Evolutionary conservation across 352 stramenopile genomes (phyloP).

Genomic region (Globisporangium ultimum): DNA sequence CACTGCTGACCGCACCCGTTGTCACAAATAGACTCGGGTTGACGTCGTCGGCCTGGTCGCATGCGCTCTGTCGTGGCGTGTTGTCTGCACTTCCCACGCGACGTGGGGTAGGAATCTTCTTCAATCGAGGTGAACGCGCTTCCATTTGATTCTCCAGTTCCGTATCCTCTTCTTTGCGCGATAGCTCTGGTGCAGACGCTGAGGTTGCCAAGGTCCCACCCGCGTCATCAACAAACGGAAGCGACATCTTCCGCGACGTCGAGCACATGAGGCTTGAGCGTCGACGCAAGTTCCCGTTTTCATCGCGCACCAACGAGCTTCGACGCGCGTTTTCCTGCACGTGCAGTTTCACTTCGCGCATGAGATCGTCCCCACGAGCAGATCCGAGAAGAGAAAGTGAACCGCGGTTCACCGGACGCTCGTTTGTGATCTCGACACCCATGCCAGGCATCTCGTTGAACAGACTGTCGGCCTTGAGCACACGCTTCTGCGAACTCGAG

Average conservation of each 20-base stretch:
- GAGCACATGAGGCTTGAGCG: constrained; percentile 1
- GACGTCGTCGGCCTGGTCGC: background rate
- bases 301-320: constrained; percentile 18
- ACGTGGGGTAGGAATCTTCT: background rate
- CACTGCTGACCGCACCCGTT: background rate
- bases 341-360: constrained; percentile 13
- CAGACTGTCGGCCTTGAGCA: constrained; percentile 35
- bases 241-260: background rate
- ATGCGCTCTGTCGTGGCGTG: background rate
- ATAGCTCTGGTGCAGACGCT: constrained; percentile 5
- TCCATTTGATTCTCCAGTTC: background rate
- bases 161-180: background rate
- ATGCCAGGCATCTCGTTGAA: constrained; percentile 46
- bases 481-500: constrained; percentile 22
- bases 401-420: constrained; percentile 23
- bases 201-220: background rate
- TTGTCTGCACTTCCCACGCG: background rate
- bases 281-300: constrained; percentile 14
- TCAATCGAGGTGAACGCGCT: background rate
- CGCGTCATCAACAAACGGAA: background rate
- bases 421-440: constrained; percentile 49
- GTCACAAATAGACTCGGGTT: background rate
- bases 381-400: constrained; percentile 5
- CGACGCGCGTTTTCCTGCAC: constrained; percentile 17
- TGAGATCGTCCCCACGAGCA: constrained; percentile 2